Percentiles rank a stretch among this genome's conserved stretches.
These are phyloP conservation scores for Ophiostoma populinum DNA, from an alignment of 2,329 filamentous ascomycete species.

Conservation along the genomic window DNA sequence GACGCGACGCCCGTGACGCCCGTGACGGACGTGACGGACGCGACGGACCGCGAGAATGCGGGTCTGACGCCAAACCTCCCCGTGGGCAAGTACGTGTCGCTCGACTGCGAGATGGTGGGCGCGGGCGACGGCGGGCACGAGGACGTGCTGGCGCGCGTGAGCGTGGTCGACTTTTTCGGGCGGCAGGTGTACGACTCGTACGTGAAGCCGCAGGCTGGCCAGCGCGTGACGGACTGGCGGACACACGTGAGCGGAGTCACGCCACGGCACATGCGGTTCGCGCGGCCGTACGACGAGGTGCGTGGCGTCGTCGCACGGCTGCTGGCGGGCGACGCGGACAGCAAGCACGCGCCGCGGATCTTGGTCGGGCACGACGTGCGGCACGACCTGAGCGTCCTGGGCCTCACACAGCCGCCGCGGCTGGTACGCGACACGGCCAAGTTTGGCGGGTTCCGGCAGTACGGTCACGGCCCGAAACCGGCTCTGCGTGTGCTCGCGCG, in stretches of 20 bases:
- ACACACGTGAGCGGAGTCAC: slow-evolving; percentile 73
- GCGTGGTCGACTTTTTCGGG: slow-evolving; percentile 85
- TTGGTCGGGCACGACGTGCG: slow-evolving; percentile 71
- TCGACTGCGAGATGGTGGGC: slow-evolving; percentile 98
- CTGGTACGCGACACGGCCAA: slow-evolving; percentile 76
- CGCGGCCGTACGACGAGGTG: slow-evolving; percentile 58
- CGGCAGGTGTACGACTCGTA: slow-evolving; percentile 88
- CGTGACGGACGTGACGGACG: slow-evolving; percentile 23
- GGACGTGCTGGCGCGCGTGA: slow-evolving; percentile 71
- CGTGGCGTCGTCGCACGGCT: slow-evolving; percentile 54
- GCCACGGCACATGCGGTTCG: slow-evolving; percentile 51
- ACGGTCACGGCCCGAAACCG: slow-evolving; percentile 50
- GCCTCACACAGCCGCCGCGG: slow-evolving; percentile 58
- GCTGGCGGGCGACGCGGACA: slow-evolving; percentile 30
- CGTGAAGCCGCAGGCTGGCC: slow-evolving; percentile 58
- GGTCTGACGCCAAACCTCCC: slow-evolving; percentile 45
- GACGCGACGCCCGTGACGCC: not conserved
- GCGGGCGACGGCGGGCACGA: slow-evolving; percentile 52
- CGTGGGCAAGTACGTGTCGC: slow-evolving; percentile 74
- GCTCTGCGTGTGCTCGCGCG: slow-evolving; percentile 41
- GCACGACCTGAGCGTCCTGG: slow-evolving; percentile 60
- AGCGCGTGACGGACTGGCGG: slow-evolving; percentile 76
- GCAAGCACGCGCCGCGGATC: slow-evolving; percentile 28
- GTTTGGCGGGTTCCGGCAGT: slow-evolving; percentile 55
- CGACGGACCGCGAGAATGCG: slow-evolving; percentile 36